These are phyloP conservation scores for Capronia coronata DNA, from an alignment of 2,329 filamentous ascomycete genomes.

Conservation along the genomic window DNA sequence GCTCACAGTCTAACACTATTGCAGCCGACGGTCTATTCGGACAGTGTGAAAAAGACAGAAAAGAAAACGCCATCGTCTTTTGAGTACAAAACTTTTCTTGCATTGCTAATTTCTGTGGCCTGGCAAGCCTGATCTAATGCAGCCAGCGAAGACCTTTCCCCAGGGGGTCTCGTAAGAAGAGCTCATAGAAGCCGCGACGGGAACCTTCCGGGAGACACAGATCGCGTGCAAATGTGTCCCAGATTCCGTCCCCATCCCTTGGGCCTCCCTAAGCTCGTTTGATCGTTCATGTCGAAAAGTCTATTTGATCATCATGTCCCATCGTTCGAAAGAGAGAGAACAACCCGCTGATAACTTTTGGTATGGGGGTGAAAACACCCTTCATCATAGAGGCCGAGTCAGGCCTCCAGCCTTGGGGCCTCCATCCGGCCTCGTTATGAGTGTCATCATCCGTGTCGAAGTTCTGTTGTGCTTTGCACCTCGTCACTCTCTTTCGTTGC, in stretches of 20 bases:
- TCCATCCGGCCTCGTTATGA: slow-evolving; percentile 2
- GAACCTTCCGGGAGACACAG: slow-evolving; percentile 19
- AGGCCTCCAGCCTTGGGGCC: slow-evolving; percentile 8
- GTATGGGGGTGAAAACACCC: slow-evolving; percentile 17
- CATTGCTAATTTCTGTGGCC: slow-evolving; percentile 17
- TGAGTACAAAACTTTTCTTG: slow-evolving; percentile 2
- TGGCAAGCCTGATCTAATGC: slow-evolving; percentile 26
- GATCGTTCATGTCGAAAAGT: slow-evolving; percentile 28
- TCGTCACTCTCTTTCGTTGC: slow-evolving; percentile 24
- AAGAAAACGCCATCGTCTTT: background rate
- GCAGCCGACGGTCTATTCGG: no score
- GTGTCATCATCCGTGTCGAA: slow-evolving; percentile 19
- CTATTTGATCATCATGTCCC: slow-evolving; percentile 29
- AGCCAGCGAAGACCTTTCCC: slow-evolving; percentile 27
- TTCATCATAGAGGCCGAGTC: slow-evolving; percentile 10
- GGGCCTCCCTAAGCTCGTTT: slow-evolving; percentile 23
- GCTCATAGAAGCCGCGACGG: slow-evolving; percentile 14
- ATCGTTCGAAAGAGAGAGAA: slow-evolving; percentile 24
- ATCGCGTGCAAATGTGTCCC: slow-evolving; percentile 11
- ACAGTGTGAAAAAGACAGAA: background rate
- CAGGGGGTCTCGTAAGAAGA: slow-evolving; percentile 20
- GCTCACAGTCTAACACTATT: no score
- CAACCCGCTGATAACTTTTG: slow-evolving; percentile 26
- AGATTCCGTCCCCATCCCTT: slow-evolving; percentile 6
- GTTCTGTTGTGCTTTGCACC: slow-evolving; percentile 11